Evolutionary conservation across 2,329 filamentous ascomycete genomes (phyloP).

Genomic region (Fusarium albidum): DNA sequence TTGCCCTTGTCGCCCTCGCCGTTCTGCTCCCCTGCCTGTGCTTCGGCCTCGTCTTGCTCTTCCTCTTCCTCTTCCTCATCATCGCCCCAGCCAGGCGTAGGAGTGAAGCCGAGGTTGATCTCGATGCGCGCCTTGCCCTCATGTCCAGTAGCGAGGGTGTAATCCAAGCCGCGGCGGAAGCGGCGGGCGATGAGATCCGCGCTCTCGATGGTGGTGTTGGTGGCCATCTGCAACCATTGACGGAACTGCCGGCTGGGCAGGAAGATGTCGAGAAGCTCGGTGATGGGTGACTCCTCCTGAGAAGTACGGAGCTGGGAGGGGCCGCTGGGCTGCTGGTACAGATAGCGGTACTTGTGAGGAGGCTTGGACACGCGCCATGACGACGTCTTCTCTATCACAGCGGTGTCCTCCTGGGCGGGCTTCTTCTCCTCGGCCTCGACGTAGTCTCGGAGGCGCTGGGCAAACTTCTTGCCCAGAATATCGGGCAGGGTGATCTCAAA

Average conservation of each 20-base stretch:
- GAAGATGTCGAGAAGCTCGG: conserved; percentile 81
- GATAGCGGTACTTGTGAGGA: conserved; percentile 93
- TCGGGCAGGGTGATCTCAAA: conserved; percentile 84
- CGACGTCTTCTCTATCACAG: conserved; percentile 65
- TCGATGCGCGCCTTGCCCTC: conserved; percentile 82
- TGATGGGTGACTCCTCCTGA: conserved; percentile 65
- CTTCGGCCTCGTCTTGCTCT: conserved; percentile 46
- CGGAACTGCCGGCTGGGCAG: conserved; percentile 87
- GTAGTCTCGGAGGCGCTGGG: conserved; percentile 73
- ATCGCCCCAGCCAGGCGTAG: conserved; percentile 84
- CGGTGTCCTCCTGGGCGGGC: conserved; percentile 54
- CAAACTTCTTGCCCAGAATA: conserved; percentile 82
- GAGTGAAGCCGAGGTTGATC: conserved; percentile 86
- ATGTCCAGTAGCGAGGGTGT: conserved; percentile 90
- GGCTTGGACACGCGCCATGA: conserved; percentile 82
- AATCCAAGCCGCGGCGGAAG: conserved; percentile 88
- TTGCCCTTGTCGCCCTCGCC: conserved; percentile 44
- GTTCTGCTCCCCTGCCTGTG: conserved; percentile 38
- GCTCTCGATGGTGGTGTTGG: conserved; percentile 75
- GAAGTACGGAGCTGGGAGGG: conserved; percentile 46
- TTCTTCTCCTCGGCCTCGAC: conserved; percentile 71
- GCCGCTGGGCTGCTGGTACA: conserved; percentile 74
- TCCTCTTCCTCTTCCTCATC: conserved; percentile 62
- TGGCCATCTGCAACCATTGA: conserved; percentile 88
- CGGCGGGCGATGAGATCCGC: conserved; percentile 83